Base-by-base conservation (phyloP, 495 filamentous ascomycete species). In the Talaromyces borbonicus region DNA sequence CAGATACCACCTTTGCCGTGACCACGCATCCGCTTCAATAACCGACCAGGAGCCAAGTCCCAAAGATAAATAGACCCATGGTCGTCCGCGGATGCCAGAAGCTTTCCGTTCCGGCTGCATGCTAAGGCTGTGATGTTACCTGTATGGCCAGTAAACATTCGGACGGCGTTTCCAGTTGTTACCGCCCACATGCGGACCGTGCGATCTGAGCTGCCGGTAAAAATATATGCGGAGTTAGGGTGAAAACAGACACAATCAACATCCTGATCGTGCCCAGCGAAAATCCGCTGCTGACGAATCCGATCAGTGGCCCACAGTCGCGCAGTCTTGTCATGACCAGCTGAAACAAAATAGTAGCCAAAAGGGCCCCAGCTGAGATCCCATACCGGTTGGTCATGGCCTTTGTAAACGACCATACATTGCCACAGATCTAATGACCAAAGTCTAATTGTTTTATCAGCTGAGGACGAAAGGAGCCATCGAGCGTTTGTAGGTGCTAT, bases 111-210 rank as follows among this genome's bases (percentile, higher is more conserved):
- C 0, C 88, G 87, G 33, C 86, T 82, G 56, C 88, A 92, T 44
- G 86, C 77, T 46, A 98, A 60, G 0, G 87, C 73, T 11, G 82
- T 94, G 57, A 96, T 74, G 55, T 83, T 83, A 14, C 88, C 85
- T 2, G 80, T 80, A 50, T 97, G 93, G 15, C 92, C 93, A 3
- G 83, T 90, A 59, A 97, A 97, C 56, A 97, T 75, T 15, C 92
- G 84, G 0, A 95, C 86, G 32, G 85, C 82, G 46, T 81, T 81
- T 16, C 92, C 92, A 6, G 78, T 87, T 1, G 73, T 69, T n/a
- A 95, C 71, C n/a, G 85, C 78, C 90, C 92, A 98, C 90, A 98
- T 96, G 15, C 92, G 81, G 16, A 96, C 86, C 0, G 88, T 89
- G 64, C 86, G 86, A 61, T 98, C 92, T 36, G 73, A 81, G 40